These are phyloP conservation scores for Vigna nakashimae DNA, from an alignment of 306 rosid genomes.

Conservation along the genomic window DNA sequence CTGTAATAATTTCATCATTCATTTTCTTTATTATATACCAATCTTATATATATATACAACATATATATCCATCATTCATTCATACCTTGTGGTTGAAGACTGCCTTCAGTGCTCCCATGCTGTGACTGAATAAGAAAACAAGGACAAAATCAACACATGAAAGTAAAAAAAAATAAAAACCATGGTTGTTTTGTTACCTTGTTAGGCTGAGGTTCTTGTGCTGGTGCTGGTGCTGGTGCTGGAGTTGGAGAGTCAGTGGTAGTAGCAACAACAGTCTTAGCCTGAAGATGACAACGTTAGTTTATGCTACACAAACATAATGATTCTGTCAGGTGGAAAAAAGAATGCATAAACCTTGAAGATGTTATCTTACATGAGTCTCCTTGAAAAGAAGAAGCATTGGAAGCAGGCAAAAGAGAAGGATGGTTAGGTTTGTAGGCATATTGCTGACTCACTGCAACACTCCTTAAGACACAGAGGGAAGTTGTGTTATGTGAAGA, in stretches of 20 bases:
- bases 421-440: slow-evolving; percentile 31
- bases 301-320: too few relatives aligned
- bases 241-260: slow-evolving; percentile 19
- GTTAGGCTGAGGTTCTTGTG: neutral
- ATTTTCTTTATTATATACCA: neutral
- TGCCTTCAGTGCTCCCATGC: slow-evolving; percentile 73
- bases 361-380: slow-evolving; percentile 53
- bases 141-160: neutral
- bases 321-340: too few relatives aligned
- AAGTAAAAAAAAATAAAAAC: neutral
- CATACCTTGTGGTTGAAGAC: slow-evolving; percentile 82
- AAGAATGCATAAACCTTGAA: too few relatives aligned
- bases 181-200: slow-evolving; percentile 35
- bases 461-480: neutral
- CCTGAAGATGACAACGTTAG: slow-evolving; percentile 34
- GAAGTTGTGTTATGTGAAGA: neutral
- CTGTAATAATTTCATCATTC: slow-evolving; percentile 50
- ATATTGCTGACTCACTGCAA: slow-evolving; percentile 34
- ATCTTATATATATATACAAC: too few relatives aligned
- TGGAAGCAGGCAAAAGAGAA: slow-evolving; percentile 22
- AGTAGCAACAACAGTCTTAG: neutral
- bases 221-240: neutral
- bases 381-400: slow-evolving; percentile 45
- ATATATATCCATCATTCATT: neutral
- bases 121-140: slow-evolving; percentile 30